Percentiles rank a stretch among this genome's conserved stretches.
These are phyloP conservation scores for Melaleuca alternifolia DNA, from an alignment of 345 rosid genomes.

Conservation along the genomic window DNA sequence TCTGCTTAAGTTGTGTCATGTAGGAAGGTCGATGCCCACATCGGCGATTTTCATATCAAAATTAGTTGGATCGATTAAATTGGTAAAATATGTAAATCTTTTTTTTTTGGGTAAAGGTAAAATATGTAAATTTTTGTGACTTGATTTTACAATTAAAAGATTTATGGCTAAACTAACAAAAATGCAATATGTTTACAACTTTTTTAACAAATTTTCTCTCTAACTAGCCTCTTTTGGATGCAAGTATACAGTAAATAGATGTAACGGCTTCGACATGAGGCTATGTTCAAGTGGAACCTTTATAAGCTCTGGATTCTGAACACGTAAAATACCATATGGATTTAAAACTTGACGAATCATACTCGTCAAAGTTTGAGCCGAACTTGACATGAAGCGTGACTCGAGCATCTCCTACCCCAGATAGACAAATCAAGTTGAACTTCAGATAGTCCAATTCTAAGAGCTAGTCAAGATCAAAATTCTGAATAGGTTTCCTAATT, in stretches of 20 bases:
- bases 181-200: too few species aligned
- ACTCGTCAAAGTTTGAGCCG: neutral
- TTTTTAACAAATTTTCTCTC: too few species aligned
- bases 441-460: neutral
- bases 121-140: too few species aligned
- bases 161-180: too few species aligned
- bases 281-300: neutral
- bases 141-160: too few species aligned
- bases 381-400: neutral
- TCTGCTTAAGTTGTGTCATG: too few species aligned
- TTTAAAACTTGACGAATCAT: neutral
- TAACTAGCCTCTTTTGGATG: neutral
- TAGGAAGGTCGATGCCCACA: too few species aligned
- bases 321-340: too few species aligned
- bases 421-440: neutral
- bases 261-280: neutral
- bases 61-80: too few species aligned
- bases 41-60: too few species aligned
- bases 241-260: neutral
- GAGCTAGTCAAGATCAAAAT: neutral
- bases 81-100: too few species aligned
- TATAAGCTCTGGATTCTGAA: neutral
- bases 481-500: neutral
- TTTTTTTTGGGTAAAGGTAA: too few species aligned
- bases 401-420: neutral